Conservation (phyloP, 768 basidiomycete genomes). For the Tulasnella sp. region DNA sequence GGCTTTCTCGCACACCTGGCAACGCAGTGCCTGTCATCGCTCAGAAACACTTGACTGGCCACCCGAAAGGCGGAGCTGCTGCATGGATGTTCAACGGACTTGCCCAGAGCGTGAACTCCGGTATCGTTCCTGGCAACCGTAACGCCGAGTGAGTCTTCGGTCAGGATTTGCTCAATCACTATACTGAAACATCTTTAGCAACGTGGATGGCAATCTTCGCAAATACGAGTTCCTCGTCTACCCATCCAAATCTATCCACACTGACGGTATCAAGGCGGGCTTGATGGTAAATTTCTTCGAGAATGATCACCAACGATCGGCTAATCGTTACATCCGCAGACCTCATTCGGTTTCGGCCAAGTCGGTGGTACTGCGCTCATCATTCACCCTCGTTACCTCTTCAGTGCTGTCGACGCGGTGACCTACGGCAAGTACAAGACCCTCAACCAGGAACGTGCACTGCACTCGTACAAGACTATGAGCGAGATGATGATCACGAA, state of each 20-base stretch:
- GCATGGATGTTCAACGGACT: constrained; percentile 95
- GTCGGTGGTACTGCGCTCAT: constrained; percentile 87
- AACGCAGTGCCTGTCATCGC: constrained; percentile 97
- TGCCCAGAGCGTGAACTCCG: constrained; percentile 69
- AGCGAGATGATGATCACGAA: constrained; percentile 93
- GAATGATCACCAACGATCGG: background rate
- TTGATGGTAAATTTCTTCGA: constrained; percentile 48
- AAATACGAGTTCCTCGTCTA: constrained; percentile 86
- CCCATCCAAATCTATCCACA: constrained; percentile 93
- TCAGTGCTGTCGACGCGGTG: constrained; percentile 70
- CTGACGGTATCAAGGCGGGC: constrained; percentile 81
- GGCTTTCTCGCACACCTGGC: constrained; percentile 77
- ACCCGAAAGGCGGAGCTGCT: constrained; percentile 98
- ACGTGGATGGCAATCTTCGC: constrained; percentile 86
- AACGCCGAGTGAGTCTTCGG: constrained; percentile 73
- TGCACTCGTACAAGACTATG: constrained; percentile 78
- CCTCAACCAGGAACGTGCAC: constrained; percentile 52
- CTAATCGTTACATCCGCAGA: constrained; percentile 32
- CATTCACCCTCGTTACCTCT: constrained; percentile 81
- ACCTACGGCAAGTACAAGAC: constrained; percentile 63
- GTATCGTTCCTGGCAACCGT: constrained; percentile 87
- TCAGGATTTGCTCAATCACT: constrained; percentile 13
- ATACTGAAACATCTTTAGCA: constrained; percentile 36
- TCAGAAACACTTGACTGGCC: constrained; percentile 94
- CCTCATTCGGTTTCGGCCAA: constrained; percentile 97